Percentiles rank a stretch among this genome's conserved stretches.
phyloP scores from a whole-genome alignment of 805 yeast species.

The Wickerhamiella nectarea region DNA sequence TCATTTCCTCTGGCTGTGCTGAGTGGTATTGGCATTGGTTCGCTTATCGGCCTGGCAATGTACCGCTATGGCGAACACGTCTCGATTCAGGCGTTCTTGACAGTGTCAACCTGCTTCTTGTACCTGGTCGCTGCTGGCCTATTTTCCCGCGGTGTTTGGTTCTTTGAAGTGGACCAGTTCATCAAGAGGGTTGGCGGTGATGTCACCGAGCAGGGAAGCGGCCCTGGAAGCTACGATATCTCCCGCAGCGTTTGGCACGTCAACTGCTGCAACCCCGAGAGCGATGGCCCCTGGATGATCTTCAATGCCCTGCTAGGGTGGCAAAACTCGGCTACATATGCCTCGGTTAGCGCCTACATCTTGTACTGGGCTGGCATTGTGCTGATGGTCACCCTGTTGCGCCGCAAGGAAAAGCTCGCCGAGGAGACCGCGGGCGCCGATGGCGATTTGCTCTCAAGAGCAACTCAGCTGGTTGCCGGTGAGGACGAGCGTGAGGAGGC shows the following conservation, averaged over 20 bases:
- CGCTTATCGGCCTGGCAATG: slow-evolving; percentile 47
- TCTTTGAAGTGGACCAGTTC: slow-evolving; percentile 64
- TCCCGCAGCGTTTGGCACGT: slow-evolving; percentile 80
- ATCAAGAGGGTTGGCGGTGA: slow-evolving; percentile 73
- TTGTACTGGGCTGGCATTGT: slow-evolving; percentile 50
- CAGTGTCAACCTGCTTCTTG: slow-evolving; percentile 63
- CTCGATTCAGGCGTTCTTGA: slow-evolving; percentile 60
- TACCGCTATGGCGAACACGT: slow-evolving; percentile 70
- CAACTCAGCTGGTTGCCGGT: slow-evolving; percentile 7
- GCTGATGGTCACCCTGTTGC: slow-evolving; percentile 33
- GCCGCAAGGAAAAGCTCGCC: slow-evolving; percentile 29
- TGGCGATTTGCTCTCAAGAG: slow-evolving; percentile 13
- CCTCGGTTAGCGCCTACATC: slow-evolving; percentile 63
- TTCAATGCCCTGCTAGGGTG: slow-evolving; percentile 82
- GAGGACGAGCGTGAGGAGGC: slow-evolving; percentile 4
- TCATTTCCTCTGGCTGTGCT: slow-evolving; percentile 54
- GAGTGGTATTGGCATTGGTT: slow-evolving; percentile 46
- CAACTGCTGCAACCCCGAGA: slow-evolving; percentile 83
- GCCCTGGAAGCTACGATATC: slow-evolving; percentile 87
- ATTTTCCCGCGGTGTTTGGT: slow-evolving; percentile 82
- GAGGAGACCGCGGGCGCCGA: slow-evolving; percentile 7
- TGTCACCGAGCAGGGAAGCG: slow-evolving; percentile 76
- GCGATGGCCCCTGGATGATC: slow-evolving; percentile 88
- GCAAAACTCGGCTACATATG: slow-evolving; percentile 89
- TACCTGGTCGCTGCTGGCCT: slow-evolving; percentile 80